Evolutionary conservation across 129 eudicot species (phyloP).

Genomic region (Artemisia argyi): DNA sequence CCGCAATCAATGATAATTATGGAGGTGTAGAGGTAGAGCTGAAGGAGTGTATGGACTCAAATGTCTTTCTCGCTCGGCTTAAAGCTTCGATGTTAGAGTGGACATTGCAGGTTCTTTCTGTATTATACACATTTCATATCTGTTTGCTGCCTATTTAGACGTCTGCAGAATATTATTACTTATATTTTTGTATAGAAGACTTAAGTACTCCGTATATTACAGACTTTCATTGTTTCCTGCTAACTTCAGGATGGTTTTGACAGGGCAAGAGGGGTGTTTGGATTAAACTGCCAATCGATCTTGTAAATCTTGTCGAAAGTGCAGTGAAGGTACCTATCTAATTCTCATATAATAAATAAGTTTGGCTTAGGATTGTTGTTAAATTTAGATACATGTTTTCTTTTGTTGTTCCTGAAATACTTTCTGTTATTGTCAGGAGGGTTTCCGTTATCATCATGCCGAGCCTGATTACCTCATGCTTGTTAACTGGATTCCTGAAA

Average conservation of each 20-base stretch:
- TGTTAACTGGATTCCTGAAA: no score
- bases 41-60: slow-evolving; percentile 60
- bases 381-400: no score
- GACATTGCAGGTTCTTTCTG: slow-evolving; percentile 62
- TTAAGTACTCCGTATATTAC: neutral
- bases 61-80: slow-evolving; percentile 42
- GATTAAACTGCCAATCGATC: slow-evolving; percentile 69
- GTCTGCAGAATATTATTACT: no score
- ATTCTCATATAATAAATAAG: no score
- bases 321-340: slow-evolving; percentile 62
- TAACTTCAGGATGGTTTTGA: slow-evolving; percentile 27
- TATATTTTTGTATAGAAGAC: no score
- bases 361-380: no score
- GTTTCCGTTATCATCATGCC: no score
- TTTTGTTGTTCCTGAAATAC: no score
- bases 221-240: slow-evolving; percentile 1
- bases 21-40: slow-evolving; percentile 74
- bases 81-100: slow-evolving; percentile 61
- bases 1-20: slow-evolving; percentile 64
- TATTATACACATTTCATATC: no score
- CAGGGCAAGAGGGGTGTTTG: slow-evolving; percentile 91
- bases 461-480: no score
- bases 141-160: no score
- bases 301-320: slow-evolving; percentile 62
- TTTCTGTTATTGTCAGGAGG: no score